phyloP scores from a whole-genome alignment of 148 eudicot genomes.

The Rhododendron molle region DNA sequence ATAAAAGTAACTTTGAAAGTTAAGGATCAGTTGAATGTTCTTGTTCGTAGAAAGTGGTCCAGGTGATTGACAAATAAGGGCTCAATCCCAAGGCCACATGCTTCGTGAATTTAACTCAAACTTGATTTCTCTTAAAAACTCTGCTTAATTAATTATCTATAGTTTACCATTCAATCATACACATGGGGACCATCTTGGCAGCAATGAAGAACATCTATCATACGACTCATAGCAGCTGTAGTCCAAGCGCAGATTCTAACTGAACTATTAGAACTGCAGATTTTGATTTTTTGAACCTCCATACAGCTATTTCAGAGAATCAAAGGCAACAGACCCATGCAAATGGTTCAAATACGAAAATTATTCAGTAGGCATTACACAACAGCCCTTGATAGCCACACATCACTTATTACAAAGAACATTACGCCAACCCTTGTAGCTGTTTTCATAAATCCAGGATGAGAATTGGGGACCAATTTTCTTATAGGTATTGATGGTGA shows the following conservation, averaged over 20 bases:
- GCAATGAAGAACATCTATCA: background rate
- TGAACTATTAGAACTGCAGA: background rate
- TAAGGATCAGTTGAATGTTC: background rate
- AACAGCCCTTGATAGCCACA: background rate
- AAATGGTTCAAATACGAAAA: background rate
- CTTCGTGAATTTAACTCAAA: background rate
- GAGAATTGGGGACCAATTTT: background rate
- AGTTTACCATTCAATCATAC: background rate
- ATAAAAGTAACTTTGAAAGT: background rate
- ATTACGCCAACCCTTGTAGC: background rate
- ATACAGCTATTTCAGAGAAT: background rate
- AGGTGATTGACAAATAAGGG: background rate
- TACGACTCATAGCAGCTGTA: background rate
- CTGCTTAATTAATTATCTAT: background rate
- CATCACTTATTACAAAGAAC: background rate
- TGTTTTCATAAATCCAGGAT: background rate
- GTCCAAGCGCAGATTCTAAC: background rate
- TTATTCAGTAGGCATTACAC: background rate
- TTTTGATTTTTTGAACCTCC: background rate
- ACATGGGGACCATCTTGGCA: background rate
- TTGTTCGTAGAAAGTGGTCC: background rate
- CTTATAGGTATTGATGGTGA: background rate
- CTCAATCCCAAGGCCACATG: background rate
- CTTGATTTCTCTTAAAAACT: background rate
- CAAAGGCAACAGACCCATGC: background rate